phyloP scores from a whole-genome alignment of 176 grass and related monocot genomes.

The Oropetium thomaeum region DNA sequence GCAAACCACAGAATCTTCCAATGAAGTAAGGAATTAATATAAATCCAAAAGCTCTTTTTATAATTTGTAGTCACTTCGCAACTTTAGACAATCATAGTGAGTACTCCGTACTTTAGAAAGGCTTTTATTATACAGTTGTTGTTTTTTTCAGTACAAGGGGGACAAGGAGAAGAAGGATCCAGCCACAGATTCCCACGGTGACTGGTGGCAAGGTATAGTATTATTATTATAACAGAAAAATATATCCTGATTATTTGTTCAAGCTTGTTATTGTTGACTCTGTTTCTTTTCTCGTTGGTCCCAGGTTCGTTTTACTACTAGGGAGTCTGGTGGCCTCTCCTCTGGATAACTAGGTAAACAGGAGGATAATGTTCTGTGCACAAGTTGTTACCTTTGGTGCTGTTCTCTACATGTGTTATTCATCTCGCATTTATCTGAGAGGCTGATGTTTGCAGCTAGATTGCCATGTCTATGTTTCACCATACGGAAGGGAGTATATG shows the following conservation, averaged over 20 bases:
- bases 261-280: conserved; percentile 10
- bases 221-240: background rate
- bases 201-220: conserved; percentile 96
- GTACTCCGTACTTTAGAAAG: background rate
- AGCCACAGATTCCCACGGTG: conserved; percentile 66
- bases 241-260: conserved; percentile 4
- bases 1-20: conserved; percentile 30
- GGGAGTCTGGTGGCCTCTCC: conserved; percentile 29
- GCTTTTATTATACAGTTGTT: conserved; percentile 4
- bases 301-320: conserved; percentile 95
- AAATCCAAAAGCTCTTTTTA: background rate
- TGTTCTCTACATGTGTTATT: conserved; percentile 13
- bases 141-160: conserved; percentile 48
- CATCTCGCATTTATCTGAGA: background rate
- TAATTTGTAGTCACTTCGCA: conserved; percentile 1
- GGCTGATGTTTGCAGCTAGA: conserved; percentile 15
- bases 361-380: background rate
- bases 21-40: conserved; percentile 33
- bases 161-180: conserved; percentile 59
- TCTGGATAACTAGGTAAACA: conserved; percentile 39
- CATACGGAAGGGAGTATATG: conserved; percentile 6
- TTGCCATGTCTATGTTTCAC: background rate
- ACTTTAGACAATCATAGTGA: background rate
- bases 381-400: background rate
- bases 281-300: background rate